Percentiles rank a stretch among this genome's conserved stretches.
Evolutionary conservation across 768 basidiomycete species (phyloP).

Genomic region (Suillus alpinus): DNA sequence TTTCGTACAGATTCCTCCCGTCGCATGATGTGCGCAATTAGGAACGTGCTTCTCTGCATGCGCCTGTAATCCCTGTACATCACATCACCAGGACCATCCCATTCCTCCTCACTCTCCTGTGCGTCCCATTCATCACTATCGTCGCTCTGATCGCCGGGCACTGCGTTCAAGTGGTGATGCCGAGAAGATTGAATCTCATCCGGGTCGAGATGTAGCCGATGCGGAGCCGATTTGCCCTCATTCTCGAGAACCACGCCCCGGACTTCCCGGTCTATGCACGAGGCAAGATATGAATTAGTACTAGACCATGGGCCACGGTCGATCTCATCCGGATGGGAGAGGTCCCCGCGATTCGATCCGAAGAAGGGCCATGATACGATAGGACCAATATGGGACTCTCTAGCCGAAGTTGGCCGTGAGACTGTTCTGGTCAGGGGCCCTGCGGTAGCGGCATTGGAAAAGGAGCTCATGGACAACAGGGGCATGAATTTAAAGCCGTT

Average conservation of each 20-base stretch:
- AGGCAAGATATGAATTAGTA: slow-evolving; percentile 55
- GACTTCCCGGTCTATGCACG: slow-evolving; percentile 73
- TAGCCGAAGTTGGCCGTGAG: slow-evolving; percentile 25
- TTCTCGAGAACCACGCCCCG: slow-evolving; percentile 71
- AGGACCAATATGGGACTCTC: slow-evolving; percentile 59
- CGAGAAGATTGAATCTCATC: slow-evolving; percentile 69
- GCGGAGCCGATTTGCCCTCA: slow-evolving; percentile 74
- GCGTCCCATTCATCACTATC: slow-evolving; percentile 78
- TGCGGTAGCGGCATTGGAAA: slow-evolving; percentile 6
- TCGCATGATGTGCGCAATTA: slow-evolving; percentile 65
- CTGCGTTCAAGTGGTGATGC: slow-evolving; percentile 64
- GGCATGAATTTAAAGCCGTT: slow-evolving; percentile 20
- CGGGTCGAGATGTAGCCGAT: slow-evolving; percentile 77
- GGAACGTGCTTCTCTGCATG: slow-evolving; percentile 76
- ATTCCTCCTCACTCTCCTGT: slow-evolving; percentile 75
- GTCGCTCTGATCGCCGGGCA: slow-evolving; percentile 73
- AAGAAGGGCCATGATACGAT: slow-evolving; percentile 93
- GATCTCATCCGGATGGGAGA: slow-evolving; percentile 63
- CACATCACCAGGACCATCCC: slow-evolving; percentile 65
- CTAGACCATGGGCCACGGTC: slow-evolving; percentile 79
- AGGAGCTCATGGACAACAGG: slow-evolving; percentile 10
- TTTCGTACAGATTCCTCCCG: slow-evolving; percentile 60
- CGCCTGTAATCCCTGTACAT: slow-evolving; percentile 85
- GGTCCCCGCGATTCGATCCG: slow-evolving; percentile 76
- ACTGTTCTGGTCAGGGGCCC: not conserved